Conservation (phyloP, 1,284 basidiomycete species). For the Ustilago crameri region DNA sequence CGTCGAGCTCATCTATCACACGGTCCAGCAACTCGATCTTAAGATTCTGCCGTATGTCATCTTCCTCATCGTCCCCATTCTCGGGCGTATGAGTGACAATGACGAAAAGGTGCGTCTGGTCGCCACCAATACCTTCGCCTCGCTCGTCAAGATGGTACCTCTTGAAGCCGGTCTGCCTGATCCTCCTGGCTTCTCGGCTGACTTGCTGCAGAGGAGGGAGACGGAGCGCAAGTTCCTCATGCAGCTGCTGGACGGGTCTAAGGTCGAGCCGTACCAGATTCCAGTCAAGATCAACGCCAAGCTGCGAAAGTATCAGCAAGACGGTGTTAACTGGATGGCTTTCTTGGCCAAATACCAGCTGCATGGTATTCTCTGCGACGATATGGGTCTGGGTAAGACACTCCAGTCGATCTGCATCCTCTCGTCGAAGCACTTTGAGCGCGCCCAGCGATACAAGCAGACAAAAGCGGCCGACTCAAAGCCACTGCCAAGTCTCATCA, state of each 20-base stretch:
- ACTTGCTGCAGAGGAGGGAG: conserved; percentile 79
- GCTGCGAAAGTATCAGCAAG: conserved; percentile 95
- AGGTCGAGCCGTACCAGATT: conserved; percentile 89
- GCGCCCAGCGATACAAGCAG: conserved; percentile 77
- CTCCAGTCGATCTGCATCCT: conserved; percentile 98
- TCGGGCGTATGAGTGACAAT: conserved; percentile 96
- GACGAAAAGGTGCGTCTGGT: conserved; percentile 91
- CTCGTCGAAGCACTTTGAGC: conserved; percentile 91
- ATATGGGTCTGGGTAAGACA: conserved; percentile 99
- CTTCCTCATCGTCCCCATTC: conserved; percentile 93
- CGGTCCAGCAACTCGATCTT: conserved; percentile 90
- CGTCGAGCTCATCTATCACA: conserved; percentile 84
- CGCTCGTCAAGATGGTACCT: conserved; percentile 98
- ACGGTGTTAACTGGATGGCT: conserved; percentile 98
- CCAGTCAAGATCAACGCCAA: conserved; percentile 92
- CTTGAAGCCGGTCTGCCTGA: conserved; percentile 96
- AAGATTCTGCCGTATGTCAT: conserved; percentile 96
- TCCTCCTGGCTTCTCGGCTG: conserved; percentile 89
- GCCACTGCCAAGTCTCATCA: conserved; percentile 90
- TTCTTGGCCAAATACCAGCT: conserved; percentile 87
- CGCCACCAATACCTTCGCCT: conserved; percentile 95
- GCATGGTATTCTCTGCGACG: conserved; percentile 97
- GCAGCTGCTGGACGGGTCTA: conserved; percentile 81
- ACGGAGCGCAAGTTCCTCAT: conserved; percentile 90
- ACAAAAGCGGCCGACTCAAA: conserved; percentile 81